phyloP scores from a whole-genome alignment of 805 yeast genomes.

The Sporopachydermia quercuum region DNA sequence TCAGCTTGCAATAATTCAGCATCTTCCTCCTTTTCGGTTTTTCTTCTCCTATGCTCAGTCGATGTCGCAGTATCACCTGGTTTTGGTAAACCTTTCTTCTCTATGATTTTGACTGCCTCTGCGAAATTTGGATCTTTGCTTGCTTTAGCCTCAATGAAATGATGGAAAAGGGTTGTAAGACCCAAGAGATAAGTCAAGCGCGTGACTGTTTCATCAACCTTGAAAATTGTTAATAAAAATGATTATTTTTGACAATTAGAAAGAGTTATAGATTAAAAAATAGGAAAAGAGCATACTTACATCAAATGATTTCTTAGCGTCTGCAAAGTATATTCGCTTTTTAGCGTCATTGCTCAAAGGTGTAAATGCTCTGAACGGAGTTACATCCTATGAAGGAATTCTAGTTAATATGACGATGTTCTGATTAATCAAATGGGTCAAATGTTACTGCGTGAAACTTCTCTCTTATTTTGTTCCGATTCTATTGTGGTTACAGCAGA shows the following conservation, averaged over 20 bases:
- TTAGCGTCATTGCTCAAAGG: slow-evolving; percentile 3
- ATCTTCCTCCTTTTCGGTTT: slow-evolving; percentile 92
- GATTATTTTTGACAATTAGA: background rate
- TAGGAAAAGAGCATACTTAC: background rate
- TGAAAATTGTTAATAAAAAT: background rate
- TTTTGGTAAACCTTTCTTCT: slow-evolving; percentile 25
- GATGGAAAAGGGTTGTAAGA: slow-evolving; percentile 74
- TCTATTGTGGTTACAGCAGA: no score
- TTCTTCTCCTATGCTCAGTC: slow-evolving; percentile 45
- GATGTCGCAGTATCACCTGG: slow-evolving; percentile 11
- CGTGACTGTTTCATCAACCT: slow-evolving; percentile 51
- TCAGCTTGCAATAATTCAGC: slow-evolving; percentile 63
- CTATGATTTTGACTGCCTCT: slow-evolving; percentile 41
- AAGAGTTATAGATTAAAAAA: background rate
- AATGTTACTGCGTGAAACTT: no score
- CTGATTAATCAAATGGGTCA: no score
- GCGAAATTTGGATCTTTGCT: slow-evolving; percentile 63
- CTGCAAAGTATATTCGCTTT: slow-evolving; percentile 1
- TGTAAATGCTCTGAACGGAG: slow-evolving; percentile 2
- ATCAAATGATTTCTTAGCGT: background rate
- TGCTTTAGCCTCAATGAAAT: slow-evolving; percentile 72
- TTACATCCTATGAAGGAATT: slow-evolving; percentile 3
- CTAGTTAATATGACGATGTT: no score
- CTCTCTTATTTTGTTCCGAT: no score
- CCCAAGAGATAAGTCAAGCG: slow-evolving; percentile 72